Evolutionary conservation across 306 rosid species (phyloP).

Genomic region (Ormosia emarginata): DNA sequence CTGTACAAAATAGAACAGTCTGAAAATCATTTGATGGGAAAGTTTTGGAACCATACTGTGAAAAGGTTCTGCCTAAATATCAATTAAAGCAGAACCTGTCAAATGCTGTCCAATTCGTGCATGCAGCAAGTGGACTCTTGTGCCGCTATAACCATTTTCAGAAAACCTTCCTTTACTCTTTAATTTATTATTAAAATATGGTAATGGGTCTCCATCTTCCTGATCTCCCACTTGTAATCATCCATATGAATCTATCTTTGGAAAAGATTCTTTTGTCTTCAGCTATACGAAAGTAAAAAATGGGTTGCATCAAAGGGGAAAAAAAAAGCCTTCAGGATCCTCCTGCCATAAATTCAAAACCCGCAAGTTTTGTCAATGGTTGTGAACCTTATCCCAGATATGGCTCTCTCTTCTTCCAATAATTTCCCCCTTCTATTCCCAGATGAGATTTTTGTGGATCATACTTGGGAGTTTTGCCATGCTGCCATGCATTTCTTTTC

Average conservation of each 20-base stretch:
- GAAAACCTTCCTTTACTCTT: constrained; percentile 4
- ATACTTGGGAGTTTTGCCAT: neutral
- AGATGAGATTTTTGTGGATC: neutral
- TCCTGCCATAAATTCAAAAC: too few species aligned
- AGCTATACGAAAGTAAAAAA: constrained; percentile 51
- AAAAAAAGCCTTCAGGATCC: neutral
- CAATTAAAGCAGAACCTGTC: constrained; percentile 13
- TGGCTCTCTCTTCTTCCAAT: neutral
- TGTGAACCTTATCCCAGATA: constrained; percentile 21
- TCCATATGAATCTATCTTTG: constrained; percentile 41
- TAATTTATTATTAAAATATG: neutral
- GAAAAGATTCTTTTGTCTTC: constrained; percentile 49
- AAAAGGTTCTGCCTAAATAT: constrained; percentile 20
- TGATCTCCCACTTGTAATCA: constrained; percentile 49
- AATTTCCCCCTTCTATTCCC: neutral
- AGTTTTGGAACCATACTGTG: constrained; percentile 5
- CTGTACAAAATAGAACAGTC: neutral
- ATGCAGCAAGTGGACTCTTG: constrained; percentile 32
- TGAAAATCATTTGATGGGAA: constrained; percentile 28
- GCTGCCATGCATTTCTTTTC: neutral
- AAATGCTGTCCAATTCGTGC: constrained; percentile 30
- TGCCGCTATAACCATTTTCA: neutral
- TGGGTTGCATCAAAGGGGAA: constrained; percentile 28
- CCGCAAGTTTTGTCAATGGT: constrained; percentile 10
- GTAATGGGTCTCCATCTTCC: constrained; percentile 41